These are phyloP conservation scores for Saccharomyces hybrid DNA, from an alignment of 1,139 yeast species.

Conservation along the genomic window DNA sequence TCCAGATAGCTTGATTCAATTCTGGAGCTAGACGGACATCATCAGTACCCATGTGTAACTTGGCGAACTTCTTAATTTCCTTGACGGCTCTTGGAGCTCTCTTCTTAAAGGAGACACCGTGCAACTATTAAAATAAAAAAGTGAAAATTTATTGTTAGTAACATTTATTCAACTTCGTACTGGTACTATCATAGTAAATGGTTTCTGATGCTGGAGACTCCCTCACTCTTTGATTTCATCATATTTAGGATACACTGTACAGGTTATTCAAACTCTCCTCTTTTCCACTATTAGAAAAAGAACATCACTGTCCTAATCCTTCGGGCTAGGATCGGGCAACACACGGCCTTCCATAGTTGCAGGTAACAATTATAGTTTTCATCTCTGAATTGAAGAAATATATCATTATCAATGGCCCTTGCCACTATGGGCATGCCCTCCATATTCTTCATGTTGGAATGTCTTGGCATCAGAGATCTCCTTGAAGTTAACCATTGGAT, in stretches of 20 bases:
- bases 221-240: not conserved
- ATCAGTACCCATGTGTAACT: no score
- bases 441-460: not conserved
- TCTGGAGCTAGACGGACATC: no score
- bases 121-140: not conserved
- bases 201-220: not conserved
- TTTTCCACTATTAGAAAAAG: not conserved
- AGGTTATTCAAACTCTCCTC: not conserved
- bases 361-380: not conserved
- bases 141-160: not conserved
- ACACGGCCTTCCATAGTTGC: no score
- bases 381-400: no score
- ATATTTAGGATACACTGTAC: not conserved
- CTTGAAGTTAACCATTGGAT: not conserved
- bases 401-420: not conserved
- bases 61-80: no score
- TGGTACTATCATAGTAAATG: not conserved
- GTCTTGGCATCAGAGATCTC: not conserved
- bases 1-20: no score
- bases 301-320: no score
- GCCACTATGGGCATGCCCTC: not conserved
- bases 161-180: not conserved
- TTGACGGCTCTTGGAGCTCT: no score
- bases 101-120: no score
- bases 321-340: no score